Evolutionary conservation across 257 asterid genomes (phyloP).

Genomic region (Solanum ossicruentum): DNA sequence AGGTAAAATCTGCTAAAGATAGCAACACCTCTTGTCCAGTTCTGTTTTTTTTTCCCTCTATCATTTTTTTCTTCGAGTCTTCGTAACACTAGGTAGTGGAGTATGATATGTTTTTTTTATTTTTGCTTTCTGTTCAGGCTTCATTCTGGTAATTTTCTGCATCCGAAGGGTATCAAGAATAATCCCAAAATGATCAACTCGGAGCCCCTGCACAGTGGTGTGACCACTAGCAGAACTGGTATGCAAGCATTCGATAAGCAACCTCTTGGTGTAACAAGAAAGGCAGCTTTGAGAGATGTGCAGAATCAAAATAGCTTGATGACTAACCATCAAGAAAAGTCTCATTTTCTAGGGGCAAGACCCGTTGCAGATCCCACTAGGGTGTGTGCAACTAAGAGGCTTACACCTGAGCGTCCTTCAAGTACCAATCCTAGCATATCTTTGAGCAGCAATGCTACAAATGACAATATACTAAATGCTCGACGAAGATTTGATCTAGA

Average conservation of each 20-base stretch:
- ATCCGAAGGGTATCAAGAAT: background rate
- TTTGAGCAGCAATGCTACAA: constrained; percentile 34
- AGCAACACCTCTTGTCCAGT: background rate
- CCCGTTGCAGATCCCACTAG: constrained; percentile 40
- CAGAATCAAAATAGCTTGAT: constrained; percentile 54
- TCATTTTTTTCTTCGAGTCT: background rate
- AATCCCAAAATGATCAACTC: constrained; percentile 3
- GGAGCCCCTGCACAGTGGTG: background rate
- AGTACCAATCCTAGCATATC: constrained; percentile 36
- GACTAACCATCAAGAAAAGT: constrained; percentile 34
- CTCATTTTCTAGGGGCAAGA: constrained; percentile 30
- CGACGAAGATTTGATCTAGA: constrained; percentile 87
- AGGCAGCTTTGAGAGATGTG: constrained; percentile 78
- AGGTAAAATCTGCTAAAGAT: background rate
- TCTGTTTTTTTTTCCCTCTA: background rate
- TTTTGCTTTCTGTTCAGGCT: background rate
- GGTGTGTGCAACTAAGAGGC: constrained; percentile 67
- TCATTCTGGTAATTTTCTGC: background rate
- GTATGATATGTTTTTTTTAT: background rate
- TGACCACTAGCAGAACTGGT: constrained; percentile 16
- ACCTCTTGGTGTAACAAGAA: constrained; percentile 26
- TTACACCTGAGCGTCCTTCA: constrained; percentile 68
- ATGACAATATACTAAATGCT: constrained; percentile 71
- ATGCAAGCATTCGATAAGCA: constrained; percentile 43
- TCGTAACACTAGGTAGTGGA: background rate